Percentiles rank a stretch among this genome's conserved stretches.
These are phyloP conservation scores for Epichloe bromicola DNA, from an alignment of 2,329 filamentous ascomycete genomes.

Conservation along the genomic window DNA sequence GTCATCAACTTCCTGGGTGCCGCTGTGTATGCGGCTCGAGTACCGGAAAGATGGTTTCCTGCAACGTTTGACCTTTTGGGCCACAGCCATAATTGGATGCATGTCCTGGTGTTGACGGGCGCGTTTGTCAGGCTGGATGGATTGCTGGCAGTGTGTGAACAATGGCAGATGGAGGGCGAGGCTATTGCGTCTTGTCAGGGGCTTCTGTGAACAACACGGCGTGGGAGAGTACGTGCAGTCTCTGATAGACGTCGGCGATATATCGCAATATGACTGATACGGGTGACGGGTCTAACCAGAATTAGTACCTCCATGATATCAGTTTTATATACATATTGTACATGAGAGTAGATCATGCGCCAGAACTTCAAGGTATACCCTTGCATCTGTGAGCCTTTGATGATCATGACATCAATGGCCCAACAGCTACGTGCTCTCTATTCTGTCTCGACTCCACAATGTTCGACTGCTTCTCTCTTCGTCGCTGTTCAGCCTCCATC, in stretches of 20 bases:
- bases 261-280: too few relatives aligned
- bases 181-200: background rate
- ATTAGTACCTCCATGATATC: too few relatives aligned
- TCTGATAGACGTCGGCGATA: too few relatives aligned
- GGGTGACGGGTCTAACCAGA: too few relatives aligned
- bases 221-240: background rate
- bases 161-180: constrained; percentile 5
- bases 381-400: background rate
- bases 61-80: constrained; percentile 13
- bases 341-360: background rate
- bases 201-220: background rate
- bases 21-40: constrained; percentile 6
- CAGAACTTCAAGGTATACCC: background rate
- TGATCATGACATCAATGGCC: constrained; percentile 28
- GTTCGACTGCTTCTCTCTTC: constrained; percentile 25
- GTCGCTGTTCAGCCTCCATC: constrained; percentile 39
- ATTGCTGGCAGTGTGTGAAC: constrained; percentile 4
- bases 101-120: constrained; percentile 11
- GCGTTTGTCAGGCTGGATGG: constrained; percentile 11
- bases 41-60: constrained; percentile 19
- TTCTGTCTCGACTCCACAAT: constrained; percentile 26
- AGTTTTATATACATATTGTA: background rate
- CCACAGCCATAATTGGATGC: constrained; percentile 17
- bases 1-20: constrained; percentile 16
- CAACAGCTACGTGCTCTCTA: constrained; percentile 42